Percentiles rank a stretch among this genome's conserved stretches.
These are phyloP conservation scores for Harringtonia aguacate DNA, from an alignment of 2,329 filamentous ascomycete species.

Conservation along the genomic window DNA sequence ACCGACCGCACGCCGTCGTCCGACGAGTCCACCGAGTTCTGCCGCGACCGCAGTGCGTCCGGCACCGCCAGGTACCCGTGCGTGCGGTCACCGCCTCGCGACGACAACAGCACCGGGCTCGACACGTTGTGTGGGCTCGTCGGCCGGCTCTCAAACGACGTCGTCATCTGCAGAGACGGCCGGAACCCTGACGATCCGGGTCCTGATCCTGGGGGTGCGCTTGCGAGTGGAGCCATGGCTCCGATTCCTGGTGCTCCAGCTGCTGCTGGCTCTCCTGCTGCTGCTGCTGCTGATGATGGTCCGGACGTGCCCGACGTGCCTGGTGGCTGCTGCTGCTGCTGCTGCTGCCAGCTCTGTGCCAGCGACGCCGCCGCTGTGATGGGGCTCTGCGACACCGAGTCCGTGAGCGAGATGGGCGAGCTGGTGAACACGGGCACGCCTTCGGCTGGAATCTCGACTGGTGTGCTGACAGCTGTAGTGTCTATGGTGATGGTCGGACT, in stretches of 20 bases:
- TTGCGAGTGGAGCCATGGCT: too few species aligned
- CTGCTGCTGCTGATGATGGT: slow-evolving; percentile 12
- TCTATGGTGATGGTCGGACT: slow-evolving; percentile 47
- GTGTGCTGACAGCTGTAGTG: slow-evolving; percentile 29
- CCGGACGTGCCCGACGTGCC: too few species aligned
- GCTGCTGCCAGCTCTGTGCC: slow-evolving; percentile 15
- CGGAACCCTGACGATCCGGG: slow-evolving; percentile 11
- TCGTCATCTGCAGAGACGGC: slow-evolving; percentile 40
- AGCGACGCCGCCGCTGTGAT: slow-evolving; percentile 21
- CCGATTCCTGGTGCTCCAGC: neutral
- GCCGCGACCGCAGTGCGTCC: slow-evolving; percentile 46
- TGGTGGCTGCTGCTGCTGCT: slow-evolving; percentile 12
- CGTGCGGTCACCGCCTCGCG: slow-evolving; percentile 31
- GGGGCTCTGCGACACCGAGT: slow-evolving; percentile 28
- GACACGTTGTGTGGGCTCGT: slow-evolving; percentile 66
- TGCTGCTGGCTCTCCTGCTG: slow-evolving; percentile 10
- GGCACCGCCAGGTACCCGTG: slow-evolving; percentile 56
- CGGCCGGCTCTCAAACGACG: slow-evolving; percentile 57
- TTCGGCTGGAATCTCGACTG: slow-evolving; percentile 16
- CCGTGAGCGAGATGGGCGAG: slow-evolving; percentile 24
- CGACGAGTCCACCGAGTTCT: slow-evolving; percentile 62
- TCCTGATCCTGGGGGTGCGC: too few species aligned
- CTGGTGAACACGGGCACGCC: slow-evolving; percentile 14
- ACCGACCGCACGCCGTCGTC: slow-evolving; percentile 48
- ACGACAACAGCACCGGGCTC: slow-evolving; percentile 40